Percentiles rank a stretch among this genome's conserved stretches.
Evolutionary conservation across 1,139 yeast species (phyloP).

Genomic region (Magnusiomyces sp.): DNA sequence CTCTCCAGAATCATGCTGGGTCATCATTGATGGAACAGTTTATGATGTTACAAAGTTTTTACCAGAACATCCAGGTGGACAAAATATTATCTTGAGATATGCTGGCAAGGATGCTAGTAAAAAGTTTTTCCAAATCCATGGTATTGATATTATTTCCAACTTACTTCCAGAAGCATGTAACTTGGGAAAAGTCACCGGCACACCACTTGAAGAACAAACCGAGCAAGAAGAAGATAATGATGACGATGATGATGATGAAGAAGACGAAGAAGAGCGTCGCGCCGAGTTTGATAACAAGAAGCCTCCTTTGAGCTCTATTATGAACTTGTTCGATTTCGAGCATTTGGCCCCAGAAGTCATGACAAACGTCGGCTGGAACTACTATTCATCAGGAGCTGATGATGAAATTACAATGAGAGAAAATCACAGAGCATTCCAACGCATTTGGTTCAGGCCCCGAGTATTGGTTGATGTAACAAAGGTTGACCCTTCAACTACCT

Average conservation of each 20-base stretch:
- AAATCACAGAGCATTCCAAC: slow-evolving; percentile 80
- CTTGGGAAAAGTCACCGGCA: slow-evolving; percentile 31
- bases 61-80: slow-evolving; percentile 85
- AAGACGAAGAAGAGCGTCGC: slow-evolving; percentile 30
- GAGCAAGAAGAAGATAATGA: slow-evolving; percentile 8
- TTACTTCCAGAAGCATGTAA: slow-evolving; percentile 39
- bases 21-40: slow-evolving; percentile 73
- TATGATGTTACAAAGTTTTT: slow-evolving; percentile 76
- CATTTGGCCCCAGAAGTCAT: slow-evolving; percentile 69
- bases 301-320: slow-evolving; percentile 62
- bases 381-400: slow-evolving; percentile 85
- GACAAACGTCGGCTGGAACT: slow-evolving; percentile 80
- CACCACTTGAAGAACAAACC: not conserved
- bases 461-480: slow-evolving; percentile 64
- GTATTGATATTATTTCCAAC: slow-evolving; percentile 62
- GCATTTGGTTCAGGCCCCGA: slow-evolving; percentile 77
- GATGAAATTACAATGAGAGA: slow-evolving; percentile 87
- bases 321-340: slow-evolving; percentile 74
- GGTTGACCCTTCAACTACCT: slow-evolving; percentile 44
- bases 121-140: slow-evolving; percentile 80
- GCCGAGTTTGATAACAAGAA: slow-evolving; percentile 35
- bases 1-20: slow-evolving; percentile 68
- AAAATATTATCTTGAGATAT: slow-evolving; percentile 55
- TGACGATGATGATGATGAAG: slow-evolving; percentile 21
- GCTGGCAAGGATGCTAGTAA: slow-evolving; percentile 93